Evolutionary conservation across 2,329 filamentous ascomycete species (phyloP).

Genomic region (Colletotrichum acutatum): DNA sequence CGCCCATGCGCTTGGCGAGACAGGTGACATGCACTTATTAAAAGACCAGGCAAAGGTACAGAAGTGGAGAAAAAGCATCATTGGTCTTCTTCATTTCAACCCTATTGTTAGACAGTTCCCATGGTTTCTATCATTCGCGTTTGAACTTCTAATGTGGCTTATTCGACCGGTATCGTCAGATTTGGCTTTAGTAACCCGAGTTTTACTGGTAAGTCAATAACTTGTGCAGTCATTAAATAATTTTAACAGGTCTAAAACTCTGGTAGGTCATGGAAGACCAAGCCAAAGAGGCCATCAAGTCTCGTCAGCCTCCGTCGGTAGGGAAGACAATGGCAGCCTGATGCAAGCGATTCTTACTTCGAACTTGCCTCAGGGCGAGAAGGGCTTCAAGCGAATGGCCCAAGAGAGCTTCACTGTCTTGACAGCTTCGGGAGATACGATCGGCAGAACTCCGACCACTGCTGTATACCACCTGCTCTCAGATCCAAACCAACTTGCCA

Average conservation of each 20-base stretch:
- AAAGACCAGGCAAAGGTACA: background rate
- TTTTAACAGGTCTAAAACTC: no score
- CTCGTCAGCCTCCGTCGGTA: background rate
- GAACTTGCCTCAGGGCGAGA: constrained; percentile 40
- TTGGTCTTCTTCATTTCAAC: background rate
- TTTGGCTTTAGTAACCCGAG: background rate
- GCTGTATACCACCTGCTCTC: constrained; percentile 48
- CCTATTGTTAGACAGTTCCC: background rate
- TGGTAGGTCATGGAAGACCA: no score
- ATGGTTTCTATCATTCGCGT: background rate
- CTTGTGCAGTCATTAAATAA: no score
- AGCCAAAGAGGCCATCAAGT: background rate
- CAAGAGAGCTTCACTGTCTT: constrained; percentile 46
- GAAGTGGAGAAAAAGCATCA: background rate
- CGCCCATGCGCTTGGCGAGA: background rate
- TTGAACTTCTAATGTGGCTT: background rate
- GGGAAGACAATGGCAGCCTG: background rate
- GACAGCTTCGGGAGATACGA: constrained; percentile 51
- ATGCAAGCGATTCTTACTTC: constrained; percentile 42
- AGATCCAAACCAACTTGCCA: constrained; percentile 42
- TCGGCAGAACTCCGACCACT: constrained; percentile 45
- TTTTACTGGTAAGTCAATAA: background rate
- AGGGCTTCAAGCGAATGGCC: constrained; percentile 41
- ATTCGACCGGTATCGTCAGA: background rate
- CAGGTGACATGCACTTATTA: background rate